Base-by-base conservation (phyloP, 1,284 basidiomycete genomes). In the Ustilago hordei region DNA sequence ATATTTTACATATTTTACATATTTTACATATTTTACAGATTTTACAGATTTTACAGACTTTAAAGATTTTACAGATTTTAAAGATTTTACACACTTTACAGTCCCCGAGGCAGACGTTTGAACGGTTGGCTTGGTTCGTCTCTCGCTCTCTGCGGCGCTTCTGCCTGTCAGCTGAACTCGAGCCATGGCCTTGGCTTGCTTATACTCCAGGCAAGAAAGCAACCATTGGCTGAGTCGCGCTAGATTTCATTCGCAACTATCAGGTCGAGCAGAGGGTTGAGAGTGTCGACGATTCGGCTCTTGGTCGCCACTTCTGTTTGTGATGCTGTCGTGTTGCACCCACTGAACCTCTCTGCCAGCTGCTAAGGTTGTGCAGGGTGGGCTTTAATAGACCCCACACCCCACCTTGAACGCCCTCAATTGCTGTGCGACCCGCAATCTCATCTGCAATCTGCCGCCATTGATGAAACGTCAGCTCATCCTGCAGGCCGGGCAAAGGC, bases 61-160 rank as follows among this genome's bases (percentile, higher is more conserved):
- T 23, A 23, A 2, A 23, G 23, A 23, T 23, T 23, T 23, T 23
- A 23, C 23, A 23, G 23, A 23, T 23, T 23, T 23, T 23, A 23
- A 2, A 23, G 23, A 23, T 23, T 23, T 28, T 28, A 28, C 23
- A 28, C 23, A 28, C 23, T 28, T 28, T 28, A 58, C 43, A 64
- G 32, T 56, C 62, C 65, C 69, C 59, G 68, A 38, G 32, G 34
- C 35, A 23, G 28, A 31, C 19, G 45, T 13, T 41, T 43, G 38
- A 64, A 61, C 60, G 55, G 61, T 60, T 32, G 43, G 23, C 55
- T 55, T 36, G 47, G 19, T 34, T 54, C 2, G 31, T 32, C 23
- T 59, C 28, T 39, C 11, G 31, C 43, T 31, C 39, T 41, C 28
- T 55, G 54, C 19, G 36, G 4, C 28, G 48, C 6, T 50, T 19